These are phyloP conservation scores for Gastrodia elata DNA, from an alignment of 106 monocot genomes.

Conservation along the genomic window DNA sequence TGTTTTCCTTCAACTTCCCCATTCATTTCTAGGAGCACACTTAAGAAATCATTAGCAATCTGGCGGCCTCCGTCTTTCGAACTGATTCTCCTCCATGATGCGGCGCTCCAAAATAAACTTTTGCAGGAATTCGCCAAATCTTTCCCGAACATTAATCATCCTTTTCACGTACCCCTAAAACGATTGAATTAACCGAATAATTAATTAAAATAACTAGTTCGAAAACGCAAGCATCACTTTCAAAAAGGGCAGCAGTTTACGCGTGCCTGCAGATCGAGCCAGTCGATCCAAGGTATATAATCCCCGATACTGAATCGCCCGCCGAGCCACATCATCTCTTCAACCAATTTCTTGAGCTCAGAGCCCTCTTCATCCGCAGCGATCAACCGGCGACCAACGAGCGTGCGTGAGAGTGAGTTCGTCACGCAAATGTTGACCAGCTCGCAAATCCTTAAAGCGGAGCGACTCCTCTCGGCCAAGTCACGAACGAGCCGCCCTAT, in stretches of 20 bases:
- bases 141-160: neutral
- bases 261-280: neutral
- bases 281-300: neutral
- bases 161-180: neutral
- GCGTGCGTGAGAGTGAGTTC: neutral
- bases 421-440: neutral
- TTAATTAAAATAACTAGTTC: neutral
- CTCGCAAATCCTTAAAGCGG: slow-evolving; percentile 10
- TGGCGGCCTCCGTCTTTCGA: neutral
- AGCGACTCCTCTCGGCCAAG: slow-evolving; percentile 3
- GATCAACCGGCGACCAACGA: neutral
- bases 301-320: neutral
- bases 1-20: neutral
- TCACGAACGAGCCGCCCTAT: slow-evolving; percentile 2
- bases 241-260: neutral
- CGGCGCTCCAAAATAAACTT: neutral
- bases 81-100: neutral
- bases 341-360: neutral
- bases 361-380: neutral
- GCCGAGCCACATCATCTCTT: neutral
- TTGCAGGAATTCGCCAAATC: neutral
- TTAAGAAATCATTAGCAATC: neutral
- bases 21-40: neutral
- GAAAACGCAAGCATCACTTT: neutral
- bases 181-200: neutral